A percentile compares a stretch with the other conserved stretches of the same genome.
These are phyloP conservation scores for Pharus latifolius DNA, from an alignment of 176 grass and related monocot genomes.

Conservation along the genomic window DNA sequence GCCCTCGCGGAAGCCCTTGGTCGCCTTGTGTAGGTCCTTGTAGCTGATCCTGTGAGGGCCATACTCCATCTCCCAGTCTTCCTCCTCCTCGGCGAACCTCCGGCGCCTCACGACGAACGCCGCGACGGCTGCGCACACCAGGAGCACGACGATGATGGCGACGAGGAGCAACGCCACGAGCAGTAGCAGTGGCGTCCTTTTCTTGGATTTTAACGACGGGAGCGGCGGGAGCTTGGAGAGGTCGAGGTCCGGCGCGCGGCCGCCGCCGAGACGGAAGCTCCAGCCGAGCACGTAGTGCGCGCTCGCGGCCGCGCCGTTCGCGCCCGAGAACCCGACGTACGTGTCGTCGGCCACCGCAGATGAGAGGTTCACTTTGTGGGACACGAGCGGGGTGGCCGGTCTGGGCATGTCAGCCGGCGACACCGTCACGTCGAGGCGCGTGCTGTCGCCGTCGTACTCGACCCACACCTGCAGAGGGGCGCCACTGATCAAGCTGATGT, in stretches of 20 bases:
- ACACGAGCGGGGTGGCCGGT: slow-evolving; percentile 27
- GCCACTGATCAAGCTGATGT: slow-evolving; percentile 9
- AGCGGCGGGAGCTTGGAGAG: slow-evolving; percentile 37
- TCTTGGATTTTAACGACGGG: background rate
- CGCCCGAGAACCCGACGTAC: slow-evolving; percentile 54
- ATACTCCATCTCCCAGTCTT: slow-evolving; percentile 57
- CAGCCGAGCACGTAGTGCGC: slow-evolving; percentile 59
- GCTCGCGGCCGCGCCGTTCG: slow-evolving; percentile 48
- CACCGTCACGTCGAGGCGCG: slow-evolving; percentile 36
- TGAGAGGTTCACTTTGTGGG: slow-evolving; percentile 23
- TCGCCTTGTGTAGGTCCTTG: slow-evolving; percentile 45
- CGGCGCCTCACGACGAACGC: background rate
- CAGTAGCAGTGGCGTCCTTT: background rate
- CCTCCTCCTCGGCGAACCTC: slow-evolving; percentile 37
- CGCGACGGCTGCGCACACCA: background rate
- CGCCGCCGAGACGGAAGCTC: slow-evolving; percentile 52
- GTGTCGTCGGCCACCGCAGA: slow-evolving; percentile 7
- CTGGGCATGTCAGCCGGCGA: background rate
- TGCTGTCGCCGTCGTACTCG: slow-evolving; percentile 35
- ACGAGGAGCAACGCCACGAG: background rate
- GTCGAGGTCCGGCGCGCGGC: slow-evolving; percentile 30
- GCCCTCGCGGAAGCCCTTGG: slow-evolving; percentile 34
- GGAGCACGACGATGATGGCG: background rate
- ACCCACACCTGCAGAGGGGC: slow-evolving; percentile 40
- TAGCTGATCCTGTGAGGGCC: slow-evolving; percentile 62